phyloP scores from a whole-genome alignment of 345 rosid species.

The Physaria fendleri region DNA sequence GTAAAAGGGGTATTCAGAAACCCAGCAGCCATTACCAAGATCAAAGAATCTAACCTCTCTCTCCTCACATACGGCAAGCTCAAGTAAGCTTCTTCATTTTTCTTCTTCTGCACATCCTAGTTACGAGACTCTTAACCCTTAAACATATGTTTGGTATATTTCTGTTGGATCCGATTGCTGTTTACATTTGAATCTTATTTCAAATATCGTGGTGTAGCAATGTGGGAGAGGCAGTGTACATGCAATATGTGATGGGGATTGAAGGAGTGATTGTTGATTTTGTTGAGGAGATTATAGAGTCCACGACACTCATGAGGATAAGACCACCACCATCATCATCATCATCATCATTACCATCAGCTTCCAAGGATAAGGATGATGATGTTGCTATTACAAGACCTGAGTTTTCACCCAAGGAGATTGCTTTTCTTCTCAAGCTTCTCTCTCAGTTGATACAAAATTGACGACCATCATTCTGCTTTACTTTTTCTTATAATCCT shows the following conservation, averaged over 20 bases:
- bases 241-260: conserved; percentile 90
- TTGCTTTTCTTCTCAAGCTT: conserved; percentile 80
- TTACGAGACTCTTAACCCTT: neutral
- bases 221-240: conserved; percentile 84
- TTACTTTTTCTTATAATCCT: neutral
- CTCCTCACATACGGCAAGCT: conserved; percentile 81
- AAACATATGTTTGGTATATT: neutral
- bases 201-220: conserved; percentile 38
- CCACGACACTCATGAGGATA: conserved; percentile 41
- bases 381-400: conserved; percentile 43
- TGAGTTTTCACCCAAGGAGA: conserved; percentile 59
- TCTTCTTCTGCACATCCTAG: neutral
- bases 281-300: conserved; percentile 68
- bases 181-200: neutral
- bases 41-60: conserved; percentile 78
- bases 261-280: conserved; percentile 88
- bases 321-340: conserved; percentile 26
- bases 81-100: conserved; percentile 33
- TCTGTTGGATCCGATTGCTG: neutral
- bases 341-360: neutral
- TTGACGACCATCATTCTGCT: conserved; percentile 24
- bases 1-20: conserved; percentile 70
- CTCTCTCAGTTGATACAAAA: conserved; percentile 73
- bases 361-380: conserved; percentile 7
- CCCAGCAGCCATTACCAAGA: conserved; percentile 61